Base-by-base conservation (phyloP, 2,329 filamentous ascomycete genomes). In the Penicillium sp. region DNA sequence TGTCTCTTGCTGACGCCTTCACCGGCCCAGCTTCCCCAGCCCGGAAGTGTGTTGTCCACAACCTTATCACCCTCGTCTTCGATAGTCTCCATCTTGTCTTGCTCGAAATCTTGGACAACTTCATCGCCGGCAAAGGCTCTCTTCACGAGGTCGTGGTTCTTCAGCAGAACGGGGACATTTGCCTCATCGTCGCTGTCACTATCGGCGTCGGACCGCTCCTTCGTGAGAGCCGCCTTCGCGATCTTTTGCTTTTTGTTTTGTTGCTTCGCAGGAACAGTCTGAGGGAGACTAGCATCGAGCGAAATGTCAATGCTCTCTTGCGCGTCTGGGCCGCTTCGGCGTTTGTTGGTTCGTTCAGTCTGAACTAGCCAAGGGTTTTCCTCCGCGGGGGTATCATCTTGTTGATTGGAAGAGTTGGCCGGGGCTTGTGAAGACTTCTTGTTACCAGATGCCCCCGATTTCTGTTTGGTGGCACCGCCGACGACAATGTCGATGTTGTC, bases 1-100 rank as follows among this genome's bases (percentile, higher is more conserved):
- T 87, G 81, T 53, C 80, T 81, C 59, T 82, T 84, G 68, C 82
- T 86, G 55, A 96, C 77, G 14, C 91, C 92, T 13, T 87, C 83
- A 54, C 93, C 93, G 4, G 87, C 81, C 93, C 93, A 96, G 63
- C 79, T 84, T 57, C 93, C 93, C 93, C 93, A 99, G 38, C 93
- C 93, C 0, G 90, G 90, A 5, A 99, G 78, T n/a, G 88, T 87
- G 57, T 86, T 87, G 66, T 92, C 89, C 27, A 90, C 73, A 48
- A 89, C 75, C 70, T 93, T 87, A 64, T 95, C 88, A 58, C 87
- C 89, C 68, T 96, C 90, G 14, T 88, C 87, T 27, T 81, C 79
- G 14, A 83, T 81, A 1, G 81, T 76, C 41, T 82, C 81, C 13
- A 77, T 79, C 73, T 97, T 97, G 65, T 97, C 91, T 31, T 78